Evolutionary conservation across 768 basidiomycete genomes (phyloP).

Genomic region (Tubosaeta sp.): DNA sequence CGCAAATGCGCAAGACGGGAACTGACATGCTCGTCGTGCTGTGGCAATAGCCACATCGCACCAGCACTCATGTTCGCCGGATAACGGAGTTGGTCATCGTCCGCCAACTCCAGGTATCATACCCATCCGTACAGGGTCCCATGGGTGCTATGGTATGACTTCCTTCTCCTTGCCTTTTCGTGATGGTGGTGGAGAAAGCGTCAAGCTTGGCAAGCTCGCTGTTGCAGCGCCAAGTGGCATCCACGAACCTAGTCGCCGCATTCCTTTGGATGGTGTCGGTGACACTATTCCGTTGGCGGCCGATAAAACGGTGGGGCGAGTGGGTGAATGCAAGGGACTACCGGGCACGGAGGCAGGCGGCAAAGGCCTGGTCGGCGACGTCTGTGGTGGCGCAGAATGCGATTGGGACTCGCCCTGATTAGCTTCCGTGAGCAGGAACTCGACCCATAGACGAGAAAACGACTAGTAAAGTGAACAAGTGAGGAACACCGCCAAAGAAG

Average conservation of each 20-base stretch:
- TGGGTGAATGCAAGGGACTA: constrained; percentile 29
- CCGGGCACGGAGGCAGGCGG: constrained; percentile 37
- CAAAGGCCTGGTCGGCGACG: constrained; percentile 19
- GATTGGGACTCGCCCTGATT: constrained; percentile 33
- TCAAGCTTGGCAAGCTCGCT: constrained; percentile 39
- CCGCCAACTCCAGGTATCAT: constrained; percentile 1
- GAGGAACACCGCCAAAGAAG: background rate
- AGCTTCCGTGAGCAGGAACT: constrained; percentile 94
- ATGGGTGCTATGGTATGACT: constrained; percentile 10
- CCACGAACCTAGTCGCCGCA: constrained; percentile 38
- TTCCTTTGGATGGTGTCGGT: constrained; percentile 27
- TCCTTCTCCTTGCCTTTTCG: constrained; percentile 48
- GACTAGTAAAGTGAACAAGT: constrained; percentile 49
- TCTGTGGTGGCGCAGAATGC: constrained; percentile 14
- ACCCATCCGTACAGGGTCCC: background rate
- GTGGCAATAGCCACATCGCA: constrained; percentile 2
- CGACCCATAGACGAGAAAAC: constrained; percentile 96
- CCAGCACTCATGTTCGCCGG: constrained; percentile 5
- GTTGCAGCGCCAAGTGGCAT: constrained; percentile 29
- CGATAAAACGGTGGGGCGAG: constrained; percentile 7
- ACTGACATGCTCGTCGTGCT: constrained; percentile 3
- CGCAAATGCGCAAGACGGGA: constrained; percentile 4
- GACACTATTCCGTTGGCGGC: constrained; percentile 7
- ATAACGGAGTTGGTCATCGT: background rate
- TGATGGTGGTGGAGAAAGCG: constrained; percentile 33